Evolutionary conservation across 345 rosid genomes (phyloP).

Genomic region (Bruguiera parviflora): DNA sequence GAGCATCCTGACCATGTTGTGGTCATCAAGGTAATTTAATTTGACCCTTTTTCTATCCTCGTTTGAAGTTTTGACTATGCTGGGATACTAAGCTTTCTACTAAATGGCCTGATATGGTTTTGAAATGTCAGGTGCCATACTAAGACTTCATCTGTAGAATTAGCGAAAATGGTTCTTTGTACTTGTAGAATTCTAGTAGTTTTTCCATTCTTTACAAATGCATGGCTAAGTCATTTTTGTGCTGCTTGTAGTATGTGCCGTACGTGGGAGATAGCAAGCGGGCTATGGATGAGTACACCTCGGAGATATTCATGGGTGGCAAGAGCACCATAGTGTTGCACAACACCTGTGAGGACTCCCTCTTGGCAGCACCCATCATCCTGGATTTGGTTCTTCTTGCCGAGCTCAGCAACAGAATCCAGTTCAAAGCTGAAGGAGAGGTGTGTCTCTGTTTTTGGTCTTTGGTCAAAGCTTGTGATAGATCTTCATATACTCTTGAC

Average conservation of each 20-base stretch:
- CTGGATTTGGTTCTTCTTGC: slow-evolving; percentile 93
- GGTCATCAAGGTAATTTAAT: slow-evolving; percentile 84
- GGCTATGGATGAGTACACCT: slow-evolving; percentile 98
- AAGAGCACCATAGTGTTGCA: slow-evolving; percentile 84
- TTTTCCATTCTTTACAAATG: no score
- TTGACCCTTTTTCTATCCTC: background rate
- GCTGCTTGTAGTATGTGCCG: slow-evolving; percentile 65
- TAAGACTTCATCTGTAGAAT: no score
- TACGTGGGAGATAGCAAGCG: slow-evolving; percentile 98
- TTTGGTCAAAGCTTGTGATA: background rate
- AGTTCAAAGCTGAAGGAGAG: slow-evolving; percentile 81
- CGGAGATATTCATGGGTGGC: slow-evolving; percentile 99
- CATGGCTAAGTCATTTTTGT: background rate
- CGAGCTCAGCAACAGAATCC: slow-evolving; percentile 88
- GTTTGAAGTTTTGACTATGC: background rate
- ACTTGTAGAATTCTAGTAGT: no score
- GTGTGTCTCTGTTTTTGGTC: slow-evolving; percentile 26
- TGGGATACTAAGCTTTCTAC: background rate
- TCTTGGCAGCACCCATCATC: slow-evolving; percentile 94
- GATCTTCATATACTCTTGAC: background rate
- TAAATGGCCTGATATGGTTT: no score
- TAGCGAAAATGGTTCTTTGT: no score
- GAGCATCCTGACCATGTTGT: slow-evolving; percentile 99
- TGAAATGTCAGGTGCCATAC: no score
- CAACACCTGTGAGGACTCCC: slow-evolving; percentile 96